These are phyloP conservation scores for Escallonia herrerae DNA, from an alignment of 129 eudicot species.

Conservation along the genomic window DNA sequence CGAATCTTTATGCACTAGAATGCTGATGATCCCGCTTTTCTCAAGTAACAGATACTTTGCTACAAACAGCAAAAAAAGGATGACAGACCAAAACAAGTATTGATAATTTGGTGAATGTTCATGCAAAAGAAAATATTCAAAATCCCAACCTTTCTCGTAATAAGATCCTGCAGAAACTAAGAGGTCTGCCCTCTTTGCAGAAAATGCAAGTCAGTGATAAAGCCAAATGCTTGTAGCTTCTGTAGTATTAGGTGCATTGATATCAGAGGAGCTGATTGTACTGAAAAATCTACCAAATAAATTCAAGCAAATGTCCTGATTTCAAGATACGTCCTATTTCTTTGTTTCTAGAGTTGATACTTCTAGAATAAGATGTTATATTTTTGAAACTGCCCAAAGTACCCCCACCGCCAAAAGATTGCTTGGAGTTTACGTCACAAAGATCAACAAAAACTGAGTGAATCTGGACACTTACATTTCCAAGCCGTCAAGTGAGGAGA, in stretches of 20 bases:
- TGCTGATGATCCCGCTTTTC: conserved; percentile 44
- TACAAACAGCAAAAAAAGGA: conserved; percentile 20
- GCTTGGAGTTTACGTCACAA: conserved; percentile 3
- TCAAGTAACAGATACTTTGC: conserved; percentile 63
- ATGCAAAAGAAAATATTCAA: background rate
- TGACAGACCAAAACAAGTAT: background rate
- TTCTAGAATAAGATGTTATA: too few species aligned
- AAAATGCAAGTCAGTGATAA: background rate
- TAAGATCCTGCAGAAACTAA: conserved; percentile 51
- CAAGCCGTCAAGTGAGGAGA: conserved; percentile 50
- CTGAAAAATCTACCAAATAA: conserved; percentile 6
- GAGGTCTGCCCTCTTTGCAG: conserved; percentile 52
- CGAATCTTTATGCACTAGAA: conserved; percentile 79
- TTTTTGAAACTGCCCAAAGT: background rate
- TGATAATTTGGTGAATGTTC: conserved; percentile 5
- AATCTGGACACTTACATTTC: conserved; percentile 57
- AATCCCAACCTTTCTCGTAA: conserved; percentile 58
- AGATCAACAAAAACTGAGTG: background rate
- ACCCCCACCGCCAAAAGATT: background rate
- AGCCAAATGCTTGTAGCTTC: background rate
- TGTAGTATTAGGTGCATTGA: background rate
- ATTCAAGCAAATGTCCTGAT: background rate
- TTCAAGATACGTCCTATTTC: background rate
- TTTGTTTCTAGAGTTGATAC: background rate
- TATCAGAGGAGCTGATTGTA: background rate